Percentiles rank a stretch among this genome's conserved stretches.
phyloP scores from a whole-genome alignment of 139 green algal species.

The Volvox reticuliferus region DNA sequence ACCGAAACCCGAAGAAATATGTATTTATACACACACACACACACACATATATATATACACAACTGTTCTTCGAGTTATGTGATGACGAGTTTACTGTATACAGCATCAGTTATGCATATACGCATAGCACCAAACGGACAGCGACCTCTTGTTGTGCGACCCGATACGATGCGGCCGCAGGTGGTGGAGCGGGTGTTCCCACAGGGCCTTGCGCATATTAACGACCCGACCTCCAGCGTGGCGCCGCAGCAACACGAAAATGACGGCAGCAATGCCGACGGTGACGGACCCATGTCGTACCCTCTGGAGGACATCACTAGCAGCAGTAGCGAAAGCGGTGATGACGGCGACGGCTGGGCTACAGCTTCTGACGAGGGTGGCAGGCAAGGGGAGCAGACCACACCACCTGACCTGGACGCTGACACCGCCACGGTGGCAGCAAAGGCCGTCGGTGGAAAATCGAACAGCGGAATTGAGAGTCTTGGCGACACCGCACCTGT shows the following conservation, averaged over 20 bases:
- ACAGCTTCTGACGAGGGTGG: neutral
- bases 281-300: neutral
- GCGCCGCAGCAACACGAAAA: neutral
- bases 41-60: too few relatives aligned
- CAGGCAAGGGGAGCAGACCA: neutral
- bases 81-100: too few relatives aligned
- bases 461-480: too few relatives aligned
- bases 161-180: neutral
- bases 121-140: too few relatives aligned
- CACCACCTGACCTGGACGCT: neutral
- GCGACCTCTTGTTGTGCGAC: too few relatives aligned
- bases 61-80: too few relatives aligned
- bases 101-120: too few relatives aligned
- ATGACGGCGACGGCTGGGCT: slow-evolving; percentile 1
- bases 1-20: too few relatives aligned
- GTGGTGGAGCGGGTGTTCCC: slow-evolving; percentile 20
- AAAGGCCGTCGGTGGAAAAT: too few relatives aligned
- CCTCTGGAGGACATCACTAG: slow-evolving; percentile 20
- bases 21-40: too few relatives aligned
- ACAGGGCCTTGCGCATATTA: neutral
- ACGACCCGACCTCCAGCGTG: neutral
- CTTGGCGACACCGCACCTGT: too few relatives aligned
- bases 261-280: neutral
- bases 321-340: neutral
- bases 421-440: too few relatives aligned